Evolutionary conservation across 805 yeast species (phyloP).

Genomic region (Pichia gijzeniarum): DNA sequence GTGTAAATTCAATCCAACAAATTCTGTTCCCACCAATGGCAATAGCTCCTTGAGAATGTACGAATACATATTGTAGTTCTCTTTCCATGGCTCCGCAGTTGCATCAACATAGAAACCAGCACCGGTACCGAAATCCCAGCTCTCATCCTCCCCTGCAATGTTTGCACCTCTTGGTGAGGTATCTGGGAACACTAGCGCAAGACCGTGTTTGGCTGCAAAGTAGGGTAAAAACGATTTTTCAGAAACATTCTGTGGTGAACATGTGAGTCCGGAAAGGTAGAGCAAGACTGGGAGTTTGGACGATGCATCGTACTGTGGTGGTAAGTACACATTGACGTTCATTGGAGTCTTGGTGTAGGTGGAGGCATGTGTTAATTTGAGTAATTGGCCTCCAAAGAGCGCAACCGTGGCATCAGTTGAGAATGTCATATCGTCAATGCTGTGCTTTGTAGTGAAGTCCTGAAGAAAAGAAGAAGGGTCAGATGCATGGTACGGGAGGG

Average conservation of each 20-base stretch:
- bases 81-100: slow-evolving; percentile 59
- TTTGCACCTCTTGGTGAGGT: slow-evolving; percentile 90
- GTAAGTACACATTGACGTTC: slow-evolving; percentile 82
- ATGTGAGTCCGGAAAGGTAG: slow-evolving; percentile 84
- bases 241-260: slow-evolving; percentile 87
- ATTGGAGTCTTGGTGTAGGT: slow-evolving; percentile 56
- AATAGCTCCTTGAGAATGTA: slow-evolving; percentile 75
- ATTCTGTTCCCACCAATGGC: slow-evolving; percentile 37
- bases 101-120: slow-evolving; percentile 95
- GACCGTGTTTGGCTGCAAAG: slow-evolving; percentile 73
- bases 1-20: slow-evolving; percentile 43
- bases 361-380: slow-evolving; percentile 74
- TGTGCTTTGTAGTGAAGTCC: too few species aligned
- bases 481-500: too few species aligned
- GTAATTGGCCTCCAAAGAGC: slow-evolving; percentile 68
- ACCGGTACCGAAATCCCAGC: slow-evolving; percentile 89
- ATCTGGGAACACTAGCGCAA: slow-evolving; percentile 90
- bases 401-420: slow-evolving; percentile 46
- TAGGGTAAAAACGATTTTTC: slow-evolving; percentile 88
- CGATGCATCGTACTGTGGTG: slow-evolving; percentile 41
- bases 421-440: slow-evolving; percentile 27
- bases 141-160: slow-evolving; percentile 58
- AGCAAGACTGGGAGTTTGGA: slow-evolving; percentile 62
- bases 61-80: slow-evolving; percentile 79
- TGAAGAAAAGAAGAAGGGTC: too few species aligned